Base-by-base conservation (phyloP, 768 basidiomycete species). In the Mycena rebaudengoi region DNA sequence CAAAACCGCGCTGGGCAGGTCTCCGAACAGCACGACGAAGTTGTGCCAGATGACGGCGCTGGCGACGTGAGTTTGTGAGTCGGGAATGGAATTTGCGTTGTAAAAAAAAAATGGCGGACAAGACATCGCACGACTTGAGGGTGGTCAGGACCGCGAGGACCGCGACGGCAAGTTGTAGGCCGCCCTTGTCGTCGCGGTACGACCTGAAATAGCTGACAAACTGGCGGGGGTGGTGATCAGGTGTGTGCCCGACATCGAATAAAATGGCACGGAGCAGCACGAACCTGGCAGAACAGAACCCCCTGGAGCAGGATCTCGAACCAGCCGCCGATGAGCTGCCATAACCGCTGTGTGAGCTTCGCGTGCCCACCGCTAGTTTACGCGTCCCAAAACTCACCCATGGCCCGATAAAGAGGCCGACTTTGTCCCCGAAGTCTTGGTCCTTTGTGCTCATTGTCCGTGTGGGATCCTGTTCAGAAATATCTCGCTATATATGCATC, bases 1-100 rank as follows among this genome's bases (percentile, higher is more conserved):
- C 12, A 64, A 33, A 46, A 78, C 72, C 1, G 76, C 78, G 1
- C 70, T 73, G 0, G 73, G 28, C 8, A 77, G 54, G 44, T 75
- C 76, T 7, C 63, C 67, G 58, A 78, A 76, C 43, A 71, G 56
- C 4, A 64, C 41, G 30, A 79, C 72, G 20, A 70, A 68, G 32
- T 71, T 66, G n/a, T 76, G 74, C 78, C 78, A 79, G 7, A 73
- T 51, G 11, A 73, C 45, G 20, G 71, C 73, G 53, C 76, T 79
- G 45, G n/a, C n/a, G 25, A 33, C 55, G 49, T 29, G 20, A n/a
- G 18, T 35, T 33, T 41, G 37, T 35, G 21, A n/a, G 43, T 43
- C 23, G 7, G 32, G 18, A 20, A 32, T 44, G 48, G 16, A 37
- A 25, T 4, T 35, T 43, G 32, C n/a, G 14, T n/a, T n/a, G n/a